Base-by-base conservation (phyloP, 108 stramenopile genomes). In the Cyclostephanos invisitatus region DNA sequence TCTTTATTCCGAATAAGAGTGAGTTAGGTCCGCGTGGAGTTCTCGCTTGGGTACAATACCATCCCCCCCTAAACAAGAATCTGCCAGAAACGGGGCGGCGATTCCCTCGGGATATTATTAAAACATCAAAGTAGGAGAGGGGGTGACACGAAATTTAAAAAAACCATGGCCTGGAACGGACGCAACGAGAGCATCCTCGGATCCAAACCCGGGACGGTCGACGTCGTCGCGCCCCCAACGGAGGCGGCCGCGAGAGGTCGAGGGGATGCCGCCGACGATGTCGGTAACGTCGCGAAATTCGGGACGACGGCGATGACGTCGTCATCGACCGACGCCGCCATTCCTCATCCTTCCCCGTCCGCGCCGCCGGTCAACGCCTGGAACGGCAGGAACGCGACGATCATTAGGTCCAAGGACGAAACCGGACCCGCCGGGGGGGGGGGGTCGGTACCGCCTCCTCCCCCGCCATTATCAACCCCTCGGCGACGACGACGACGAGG, bases 371-470 rank as follows among this genome's bases (percentile, higher is more conserved):
- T 57, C 5, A 77, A 40, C 46, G 76, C 64, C 17, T 77, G 76
- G 76, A 77, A 77, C 63, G 76, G 76, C 18, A 70, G 62, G 49
- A 68, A 77, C 57, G 64, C 70, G 44, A 66, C 50, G 58, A 70
- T 77, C 56, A 77, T 62, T 35, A 58, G 58, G 70, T 42, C 65
- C 42, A 28, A 59, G 67, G 66, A 67, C 14, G 36, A 54, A 4
- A 28, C 15, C 12, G 3, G 8, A 48, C 20, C 64, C 54, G 37
- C 47, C 0, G 18, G 32, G 5, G 28, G 56, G 22, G n/a, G n/a
- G n/a, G n/a, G n/a, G n/a, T n/a, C n/a, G n/a, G n/a, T n/a, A n/a
- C n/a, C n/a, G 7, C 22, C 7, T 9, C 46, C 2, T 7, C 59
- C 20, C 14, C 65, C 11, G 28, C 27, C 29, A 17, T 58, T 22